Evolutionary conservation across 2,329 filamentous ascomycete genomes (phyloP).

Genomic region (Coniochaeta ligniaria): DNA sequence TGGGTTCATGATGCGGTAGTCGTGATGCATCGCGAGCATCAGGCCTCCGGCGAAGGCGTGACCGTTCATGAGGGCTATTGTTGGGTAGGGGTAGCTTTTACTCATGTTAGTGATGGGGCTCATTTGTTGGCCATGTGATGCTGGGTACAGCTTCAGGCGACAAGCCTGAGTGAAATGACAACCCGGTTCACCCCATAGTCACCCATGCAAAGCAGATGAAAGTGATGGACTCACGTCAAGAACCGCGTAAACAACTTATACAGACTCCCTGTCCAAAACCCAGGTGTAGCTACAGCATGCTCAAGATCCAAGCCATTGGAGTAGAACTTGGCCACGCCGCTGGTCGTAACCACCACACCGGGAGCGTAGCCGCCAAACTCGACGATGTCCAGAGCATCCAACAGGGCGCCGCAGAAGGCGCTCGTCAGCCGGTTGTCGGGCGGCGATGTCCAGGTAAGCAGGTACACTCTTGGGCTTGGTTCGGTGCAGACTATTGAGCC

Average conservation of each 20-base stretch:
- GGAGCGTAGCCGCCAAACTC: constrained; percentile 54
- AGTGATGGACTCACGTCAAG: constrained; percentile 36
- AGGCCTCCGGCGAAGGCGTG: constrained; percentile 78
- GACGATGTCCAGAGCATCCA: constrained; percentile 67
- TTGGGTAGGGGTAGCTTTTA: constrained; percentile 65
- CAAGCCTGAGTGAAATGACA: no score
- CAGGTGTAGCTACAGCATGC: constrained; percentile 49
- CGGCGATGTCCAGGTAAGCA: constrained; percentile 63
- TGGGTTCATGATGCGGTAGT: constrained; percentile 73
- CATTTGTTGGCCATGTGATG: neutral
- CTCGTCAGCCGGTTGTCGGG: constrained; percentile 72
- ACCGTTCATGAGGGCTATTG: constrained; percentile 69
- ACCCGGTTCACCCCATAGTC: no score
- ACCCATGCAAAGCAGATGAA: neutral
- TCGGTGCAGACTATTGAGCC: constrained; percentile 57
- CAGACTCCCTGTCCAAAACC: constrained; percentile 54
- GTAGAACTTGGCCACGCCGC: constrained; percentile 71
- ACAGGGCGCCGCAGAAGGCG: constrained; percentile 58
- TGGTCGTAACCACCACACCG: constrained; percentile 75
- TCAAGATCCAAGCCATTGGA: constrained; percentile 75
- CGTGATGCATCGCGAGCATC: constrained; percentile 75
- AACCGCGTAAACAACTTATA: constrained; percentile 61
- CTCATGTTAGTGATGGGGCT: neutral
- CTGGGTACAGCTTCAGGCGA: neutral
- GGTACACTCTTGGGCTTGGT: constrained; percentile 56